phyloP scores from a whole-genome alignment of 1,139 yeast genomes.

The Suhomyces maxii region DNA sequence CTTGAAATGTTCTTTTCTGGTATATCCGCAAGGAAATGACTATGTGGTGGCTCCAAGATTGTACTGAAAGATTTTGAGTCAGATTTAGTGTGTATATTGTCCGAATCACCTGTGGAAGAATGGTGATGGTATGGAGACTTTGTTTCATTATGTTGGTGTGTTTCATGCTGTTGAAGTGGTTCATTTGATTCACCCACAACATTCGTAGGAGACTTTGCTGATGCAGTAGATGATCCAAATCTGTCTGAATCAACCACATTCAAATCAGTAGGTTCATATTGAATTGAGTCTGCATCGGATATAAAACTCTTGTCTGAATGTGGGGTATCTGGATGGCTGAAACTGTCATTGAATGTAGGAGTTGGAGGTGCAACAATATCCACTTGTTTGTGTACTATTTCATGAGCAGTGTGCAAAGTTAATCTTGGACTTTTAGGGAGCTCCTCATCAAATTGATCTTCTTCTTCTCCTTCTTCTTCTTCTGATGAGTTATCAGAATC shows the following conservation, averaged over 20 bases:
- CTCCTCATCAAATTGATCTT: background rate
- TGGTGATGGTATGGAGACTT: background rate
- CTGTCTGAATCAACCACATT: constrained; percentile 18
- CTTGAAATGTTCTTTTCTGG: background rate
- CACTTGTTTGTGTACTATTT: background rate
- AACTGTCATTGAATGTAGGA: constrained; percentile 20
- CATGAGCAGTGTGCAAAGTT: background rate
- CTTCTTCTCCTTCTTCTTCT: constrained; percentile 15
- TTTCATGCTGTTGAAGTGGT: too few species aligned
- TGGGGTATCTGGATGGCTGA: constrained; percentile 30
- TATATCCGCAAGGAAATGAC: background rate
- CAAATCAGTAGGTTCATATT: constrained; percentile 33
- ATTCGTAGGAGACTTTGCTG: background rate
- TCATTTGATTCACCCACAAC: background rate
- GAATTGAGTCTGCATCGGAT: constrained; percentile 41
- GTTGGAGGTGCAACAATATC: constrained; percentile 30
- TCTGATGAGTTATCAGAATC: constrained; percentile 24
- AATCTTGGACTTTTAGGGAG: background rate
- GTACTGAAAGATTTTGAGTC: background rate
- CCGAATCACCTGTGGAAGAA: background rate
- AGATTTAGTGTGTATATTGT: background rate
- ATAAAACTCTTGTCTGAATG: constrained; percentile 34
- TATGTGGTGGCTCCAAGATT: background rate
- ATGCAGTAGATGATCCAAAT: constrained; percentile 1
- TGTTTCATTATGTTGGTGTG: background rate